These are phyloP conservation scores for Aphanomyces stellatus DNA, from an alignment of 352 stramenopile genomes.

Conservation along the genomic window DNA sequence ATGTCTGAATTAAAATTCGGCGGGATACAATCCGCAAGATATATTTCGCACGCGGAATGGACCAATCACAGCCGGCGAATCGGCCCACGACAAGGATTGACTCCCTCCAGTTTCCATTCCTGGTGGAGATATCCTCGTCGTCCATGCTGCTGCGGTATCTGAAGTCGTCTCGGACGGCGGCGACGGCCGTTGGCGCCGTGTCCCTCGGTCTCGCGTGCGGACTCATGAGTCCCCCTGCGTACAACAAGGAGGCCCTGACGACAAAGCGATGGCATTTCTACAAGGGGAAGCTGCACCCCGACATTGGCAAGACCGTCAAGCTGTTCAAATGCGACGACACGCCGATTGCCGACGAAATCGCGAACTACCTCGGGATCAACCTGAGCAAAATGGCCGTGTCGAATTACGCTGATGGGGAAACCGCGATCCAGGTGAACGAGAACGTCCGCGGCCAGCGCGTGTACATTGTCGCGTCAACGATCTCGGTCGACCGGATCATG, in stretches of 20 bases:
- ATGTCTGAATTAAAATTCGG: no score
- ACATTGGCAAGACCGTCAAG: conserved; percentile 75
- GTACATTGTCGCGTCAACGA: conserved; percentile 83
- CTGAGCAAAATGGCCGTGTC: conserved; percentile 75
- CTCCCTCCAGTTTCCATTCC: no score
- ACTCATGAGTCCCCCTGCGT: neutral
- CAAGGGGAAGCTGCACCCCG: conserved; percentile 76
- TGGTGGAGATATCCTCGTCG: no score
- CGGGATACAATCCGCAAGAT: no score
- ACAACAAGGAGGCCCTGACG: conserved; percentile 26
- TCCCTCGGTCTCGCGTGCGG: neutral
- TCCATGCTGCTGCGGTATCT: neutral
- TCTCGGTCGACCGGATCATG: conserved; percentile 77
- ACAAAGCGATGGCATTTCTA: conserved; percentile 87
- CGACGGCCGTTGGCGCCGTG: neutral
- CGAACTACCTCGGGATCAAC: conserved; percentile 62
- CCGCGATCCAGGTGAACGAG: conserved; percentile 62
- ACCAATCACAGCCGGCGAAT: no score
- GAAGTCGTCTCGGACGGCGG: neutral
- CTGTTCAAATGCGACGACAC: conserved; percentile 85
- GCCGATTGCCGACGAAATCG: conserved; percentile 80
- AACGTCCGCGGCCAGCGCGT: conserved; percentile 73
- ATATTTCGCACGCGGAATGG: no score
- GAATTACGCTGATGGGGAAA: conserved; percentile 81
- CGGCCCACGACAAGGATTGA: no score